Evolutionary conservation across 1,139 yeast genomes (phyloP).

Genomic region (Blastobotrys ciferrii): DNA sequence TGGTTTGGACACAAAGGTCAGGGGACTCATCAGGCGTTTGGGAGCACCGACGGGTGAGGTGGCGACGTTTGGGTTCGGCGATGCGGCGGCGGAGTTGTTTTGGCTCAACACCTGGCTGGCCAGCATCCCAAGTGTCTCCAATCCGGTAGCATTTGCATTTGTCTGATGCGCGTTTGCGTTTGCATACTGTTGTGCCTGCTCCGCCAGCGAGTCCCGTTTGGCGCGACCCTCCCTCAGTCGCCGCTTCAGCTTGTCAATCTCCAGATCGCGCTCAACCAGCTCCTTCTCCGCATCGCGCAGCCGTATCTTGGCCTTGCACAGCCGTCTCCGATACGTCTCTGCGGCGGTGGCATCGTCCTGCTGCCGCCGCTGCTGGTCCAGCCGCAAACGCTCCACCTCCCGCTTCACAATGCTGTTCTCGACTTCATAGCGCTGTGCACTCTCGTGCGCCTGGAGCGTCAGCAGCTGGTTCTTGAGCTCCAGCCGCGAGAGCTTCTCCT

Average conservation of each 20-base stretch:
- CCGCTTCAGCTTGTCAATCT: constrained; percentile 33
- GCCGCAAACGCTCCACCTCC: constrained; percentile 48
- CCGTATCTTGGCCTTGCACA: constrained; percentile 42
- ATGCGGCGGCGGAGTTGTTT: constrained; percentile 15
- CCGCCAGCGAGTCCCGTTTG: constrained; percentile 21
- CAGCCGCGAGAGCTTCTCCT: constrained; percentile 24
- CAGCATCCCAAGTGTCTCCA: constrained; percentile 36
- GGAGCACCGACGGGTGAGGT: constrained; percentile 16
- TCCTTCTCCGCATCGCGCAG: constrained; percentile 45
- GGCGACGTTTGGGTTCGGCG: background rate
- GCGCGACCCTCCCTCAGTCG: constrained; percentile 28
- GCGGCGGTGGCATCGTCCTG: constrained; percentile 22
- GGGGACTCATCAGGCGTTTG: constrained; percentile 25
- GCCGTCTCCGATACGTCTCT: constrained; percentile 39
- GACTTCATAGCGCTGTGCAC: constrained; percentile 45
- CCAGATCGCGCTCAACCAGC: constrained; percentile 43
- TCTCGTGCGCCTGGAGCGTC: constrained; percentile 40
- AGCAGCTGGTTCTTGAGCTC: constrained; percentile 43
- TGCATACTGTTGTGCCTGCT: constrained; percentile 4
- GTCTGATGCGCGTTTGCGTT: background rate
- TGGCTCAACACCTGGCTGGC: constrained; percentile 37
- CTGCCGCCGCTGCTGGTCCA: constrained; percentile 30
- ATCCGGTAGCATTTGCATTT: constrained; percentile 14
- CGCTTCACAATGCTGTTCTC: constrained; percentile 47
- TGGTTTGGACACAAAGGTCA: constrained; percentile 20